phyloP scores from a whole-genome alignment of 2,329 filamentous ascomycete species.

The Plectosphaerella sp. region DNA sequence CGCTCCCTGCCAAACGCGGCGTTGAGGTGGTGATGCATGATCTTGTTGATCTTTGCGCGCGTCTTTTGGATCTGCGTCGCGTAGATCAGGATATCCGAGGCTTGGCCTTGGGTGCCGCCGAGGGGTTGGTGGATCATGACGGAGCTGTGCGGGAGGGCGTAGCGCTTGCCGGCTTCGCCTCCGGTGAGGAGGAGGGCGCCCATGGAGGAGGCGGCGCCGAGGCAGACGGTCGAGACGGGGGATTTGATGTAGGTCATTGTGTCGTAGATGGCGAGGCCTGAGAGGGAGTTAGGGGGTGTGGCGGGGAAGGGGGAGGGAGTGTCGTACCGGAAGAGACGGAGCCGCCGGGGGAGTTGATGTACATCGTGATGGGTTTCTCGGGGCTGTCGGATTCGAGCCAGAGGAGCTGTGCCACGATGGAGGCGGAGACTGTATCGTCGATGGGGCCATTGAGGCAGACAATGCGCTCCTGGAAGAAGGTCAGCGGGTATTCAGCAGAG shows the following conservation, averaged over 20 bases:
- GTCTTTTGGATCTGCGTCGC: constrained; percentile 93
- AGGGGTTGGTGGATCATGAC: constrained; percentile 98
- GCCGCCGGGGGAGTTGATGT: constrained; percentile 95
- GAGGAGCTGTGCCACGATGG: constrained; percentile 90
- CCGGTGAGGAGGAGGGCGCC: constrained; percentile 83
- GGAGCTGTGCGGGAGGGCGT: constrained; percentile 84
- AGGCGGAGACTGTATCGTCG: constrained; percentile 86
- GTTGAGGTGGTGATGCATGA: constrained; percentile 84
- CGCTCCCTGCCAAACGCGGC: constrained; percentile 70
- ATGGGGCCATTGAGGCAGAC: constrained; percentile 90
- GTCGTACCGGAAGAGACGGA: constrained; percentile 67
- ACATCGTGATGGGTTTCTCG: constrained; percentile 91
- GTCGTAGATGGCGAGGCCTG: constrained; percentile 85
- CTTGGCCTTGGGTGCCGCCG: constrained; percentile 63
- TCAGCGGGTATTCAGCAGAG: constrained; percentile 9
- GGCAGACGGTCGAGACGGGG: constrained; percentile 89
- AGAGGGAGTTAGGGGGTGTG: neutral
- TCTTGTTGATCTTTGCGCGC: constrained; percentile 79
- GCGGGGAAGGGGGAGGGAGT: neutral
- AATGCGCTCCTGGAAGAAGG: constrained; percentile 69
- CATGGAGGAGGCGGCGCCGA: constrained; percentile 95
- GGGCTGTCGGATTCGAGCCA: constrained; percentile 97
- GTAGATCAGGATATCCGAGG: constrained; percentile 88
- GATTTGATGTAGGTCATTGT: constrained; percentile 97
- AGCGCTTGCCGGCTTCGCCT: constrained; percentile 79